Conservation (phyloP, 306 rosid species). For the Parietaria judaica region DNA sequence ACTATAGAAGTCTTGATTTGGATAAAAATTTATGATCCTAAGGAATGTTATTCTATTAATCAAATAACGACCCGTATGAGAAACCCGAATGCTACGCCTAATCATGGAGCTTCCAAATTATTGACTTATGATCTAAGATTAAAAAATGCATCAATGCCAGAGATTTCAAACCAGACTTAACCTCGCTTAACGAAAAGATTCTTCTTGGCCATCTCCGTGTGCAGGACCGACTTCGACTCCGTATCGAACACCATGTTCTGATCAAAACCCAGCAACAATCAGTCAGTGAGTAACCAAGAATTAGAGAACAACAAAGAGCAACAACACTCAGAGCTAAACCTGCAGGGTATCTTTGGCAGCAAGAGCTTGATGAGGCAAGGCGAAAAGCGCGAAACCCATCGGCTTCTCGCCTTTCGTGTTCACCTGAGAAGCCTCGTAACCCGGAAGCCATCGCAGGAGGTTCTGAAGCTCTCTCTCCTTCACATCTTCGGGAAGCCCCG, state of each 20-base stretch:
- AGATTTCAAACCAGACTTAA: conserved; percentile 4
- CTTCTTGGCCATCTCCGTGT: conserved; percentile 99
- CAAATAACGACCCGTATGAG: too few species aligned
- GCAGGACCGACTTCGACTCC: conserved; percentile 78
- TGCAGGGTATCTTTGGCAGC: conserved; percentile 87
- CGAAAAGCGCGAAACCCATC: conserved; percentile 91
- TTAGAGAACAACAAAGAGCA: not conserved
- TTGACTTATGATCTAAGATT: not conserved
- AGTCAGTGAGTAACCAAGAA: not conserved
- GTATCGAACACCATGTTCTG: conserved; percentile 85
- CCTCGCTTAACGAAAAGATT: conserved; percentile 90
- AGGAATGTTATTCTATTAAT: too few species aligned
- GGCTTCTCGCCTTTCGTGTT: conserved; percentile 95
- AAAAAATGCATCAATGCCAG: not conserved
- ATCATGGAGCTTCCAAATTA: not conserved
- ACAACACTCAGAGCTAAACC: conserved; percentile 21
- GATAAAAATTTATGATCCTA: not conserved
- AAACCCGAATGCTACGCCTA: too few species aligned
- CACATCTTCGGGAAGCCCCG: conserved; percentile 94
- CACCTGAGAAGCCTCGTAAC: conserved; percentile 91
- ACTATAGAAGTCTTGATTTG: not conserved
- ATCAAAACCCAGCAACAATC: not conserved
- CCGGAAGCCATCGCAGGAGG: conserved; percentile 84
- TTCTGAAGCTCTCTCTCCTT: conserved; percentile 87
- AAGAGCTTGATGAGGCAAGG: conserved; percentile 59